Evolutionary conservation across 352 stramenopile species (phyloP), one percentile per base, ranked within the genome.

Genomic region (Phytophthora syringae): DNA sequence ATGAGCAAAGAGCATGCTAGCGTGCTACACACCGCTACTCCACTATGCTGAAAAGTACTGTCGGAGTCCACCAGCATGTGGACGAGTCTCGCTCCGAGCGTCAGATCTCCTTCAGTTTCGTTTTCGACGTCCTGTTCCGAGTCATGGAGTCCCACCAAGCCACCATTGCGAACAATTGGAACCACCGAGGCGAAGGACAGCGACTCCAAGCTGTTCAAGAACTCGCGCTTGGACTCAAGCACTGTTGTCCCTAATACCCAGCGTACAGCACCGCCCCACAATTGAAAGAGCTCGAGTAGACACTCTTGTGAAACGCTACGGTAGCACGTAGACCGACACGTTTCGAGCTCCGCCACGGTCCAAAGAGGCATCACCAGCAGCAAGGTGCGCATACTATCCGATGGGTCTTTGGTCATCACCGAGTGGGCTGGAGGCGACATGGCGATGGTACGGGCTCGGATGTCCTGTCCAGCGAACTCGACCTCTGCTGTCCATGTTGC

Each of bases 331-430:
- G 43, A 55, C n/a, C 75, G 64, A 21, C 75, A 83, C 1, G 40
- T 67, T 52, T 70, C 58, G 15, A 83, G 67, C 55, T 83, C 75
- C 5, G 39, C 57, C 13, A 59, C 52, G 6, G 71, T 77, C 75
- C 75, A 83, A 40, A 69, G 28, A 16, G 75, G 75, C 71, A 83
- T 80, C 11, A 74, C 60, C 22, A 77, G 42, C 42, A 68, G 37
- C 1, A 76, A 51, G 3, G 60, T 72, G 43, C 34, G 56, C 51
- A 55, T 64, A 15, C 20, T 50, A 52, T 54, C 53, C 1, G 30
- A 25, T 7, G 61, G 48, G 0, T 45, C 40, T 4, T 28, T 45
- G 10, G 18, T 47, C 39, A 36, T 57, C 22, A 53, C 32, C 7
- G 47, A n/a, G 25, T 51, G 55, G 4, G 25, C 52, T 21, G 55